Conservation (phyloP, 495 filamentous ascomycete genomes). For the Ascobolus immersus region DNA sequence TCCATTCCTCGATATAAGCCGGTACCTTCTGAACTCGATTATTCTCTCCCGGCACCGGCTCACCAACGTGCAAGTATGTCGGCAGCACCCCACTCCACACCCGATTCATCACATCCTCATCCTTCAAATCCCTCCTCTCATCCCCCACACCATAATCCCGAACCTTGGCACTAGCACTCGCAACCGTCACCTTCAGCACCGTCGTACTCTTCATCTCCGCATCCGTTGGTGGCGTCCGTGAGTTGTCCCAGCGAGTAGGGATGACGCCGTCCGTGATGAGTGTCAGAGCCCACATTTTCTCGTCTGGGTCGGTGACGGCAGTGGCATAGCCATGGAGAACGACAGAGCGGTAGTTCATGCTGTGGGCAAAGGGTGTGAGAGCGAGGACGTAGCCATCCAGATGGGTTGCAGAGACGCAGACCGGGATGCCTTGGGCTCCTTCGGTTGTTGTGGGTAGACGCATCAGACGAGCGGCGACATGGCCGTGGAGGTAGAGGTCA, state of each 20-base stretch:
- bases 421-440: slow-evolving; percentile 21
- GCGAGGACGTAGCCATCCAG: slow-evolving; percentile 57
- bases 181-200: slow-evolving; percentile 43
- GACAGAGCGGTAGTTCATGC: slow-evolving; percentile 73
- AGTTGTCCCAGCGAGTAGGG: slow-evolving; percentile 38
- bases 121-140: slow-evolving; percentile 38
- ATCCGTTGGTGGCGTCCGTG: slow-evolving; percentile 43
- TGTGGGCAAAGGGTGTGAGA: slow-evolving; percentile 50
- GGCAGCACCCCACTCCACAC: slow-evolving; percentile 78
- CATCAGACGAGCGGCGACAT: slow-evolving; percentile 57
- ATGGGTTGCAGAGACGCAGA: slow-evolving; percentile 40
- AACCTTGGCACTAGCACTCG: slow-evolving; percentile 55
- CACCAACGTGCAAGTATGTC: slow-evolving; percentile 35
- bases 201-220: slow-evolving; percentile 55
- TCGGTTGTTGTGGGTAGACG: slow-evolving; percentile 35
- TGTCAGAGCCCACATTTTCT: slow-evolving; percentile 65
- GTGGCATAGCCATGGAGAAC: slow-evolving; percentile 53
- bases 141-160: slow-evolving; percentile 44
- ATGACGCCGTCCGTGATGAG: slow-evolving; percentile 55
- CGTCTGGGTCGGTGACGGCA: slow-evolving; percentile 36
- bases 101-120: slow-evolving; percentile 30
- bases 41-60: slow-evolving; percentile 36
- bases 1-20: slow-evolving; percentile 33
- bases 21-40: slow-evolving; percentile 37
- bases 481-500: slow-evolving; percentile 72